A percentile compares a stretch with the other conserved stretches of the same genome.
These are phyloP conservation scores for Naematelia encephala DNA, from an alignment of 768 basidiomycete genomes.

Conservation along the genomic window DNA sequence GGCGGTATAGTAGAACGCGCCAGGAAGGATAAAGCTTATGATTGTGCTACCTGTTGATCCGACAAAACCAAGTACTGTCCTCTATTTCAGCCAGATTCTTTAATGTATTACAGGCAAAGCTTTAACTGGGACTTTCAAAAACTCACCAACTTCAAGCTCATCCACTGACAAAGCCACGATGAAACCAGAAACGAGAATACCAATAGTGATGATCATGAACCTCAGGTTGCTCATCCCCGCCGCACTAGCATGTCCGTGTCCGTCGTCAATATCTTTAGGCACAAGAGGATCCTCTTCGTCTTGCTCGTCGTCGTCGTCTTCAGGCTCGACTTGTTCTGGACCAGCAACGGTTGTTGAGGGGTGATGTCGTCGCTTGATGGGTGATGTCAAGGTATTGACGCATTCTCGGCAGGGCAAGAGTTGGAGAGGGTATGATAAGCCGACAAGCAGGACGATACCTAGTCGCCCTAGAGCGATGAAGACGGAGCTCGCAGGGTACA, in stretches of 20 bases:
- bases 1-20: conserved; percentile 89
- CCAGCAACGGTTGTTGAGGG: neutral
- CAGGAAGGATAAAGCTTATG: conserved; percentile 92
- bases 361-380: conserved; percentile 11
- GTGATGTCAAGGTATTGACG: conserved; percentile 60
- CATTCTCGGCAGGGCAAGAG: conserved; percentile 90
- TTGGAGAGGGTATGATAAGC: conserved; percentile 92
- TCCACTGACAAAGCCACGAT: conserved; percentile 45
- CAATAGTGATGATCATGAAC: conserved; percentile 37
- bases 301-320: conserved; percentile 27
- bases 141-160: conserved; percentile 49
- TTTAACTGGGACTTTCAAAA: neutral
- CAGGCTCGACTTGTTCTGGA: neutral
- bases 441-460: conserved; percentile 83
- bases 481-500: conserved; percentile 68
- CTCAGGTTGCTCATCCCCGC: conserved; percentile 35
- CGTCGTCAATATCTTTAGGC: conserved; percentile 25
- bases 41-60: conserved; percentile 96
- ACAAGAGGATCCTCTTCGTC: conserved; percentile 35
- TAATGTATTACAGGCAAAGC: neutral
- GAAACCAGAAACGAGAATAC: conserved; percentile 35
- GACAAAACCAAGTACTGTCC: conserved; percentile 83
- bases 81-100: neutral
- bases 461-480: conserved; percentile 91
- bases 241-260: conserved; percentile 6